Evolutionary conservation across 1,284 basidiomycete species (phyloP), one percentile per base, ranked within the genome.

Genomic region (Schizophyllum amplum): DNA sequence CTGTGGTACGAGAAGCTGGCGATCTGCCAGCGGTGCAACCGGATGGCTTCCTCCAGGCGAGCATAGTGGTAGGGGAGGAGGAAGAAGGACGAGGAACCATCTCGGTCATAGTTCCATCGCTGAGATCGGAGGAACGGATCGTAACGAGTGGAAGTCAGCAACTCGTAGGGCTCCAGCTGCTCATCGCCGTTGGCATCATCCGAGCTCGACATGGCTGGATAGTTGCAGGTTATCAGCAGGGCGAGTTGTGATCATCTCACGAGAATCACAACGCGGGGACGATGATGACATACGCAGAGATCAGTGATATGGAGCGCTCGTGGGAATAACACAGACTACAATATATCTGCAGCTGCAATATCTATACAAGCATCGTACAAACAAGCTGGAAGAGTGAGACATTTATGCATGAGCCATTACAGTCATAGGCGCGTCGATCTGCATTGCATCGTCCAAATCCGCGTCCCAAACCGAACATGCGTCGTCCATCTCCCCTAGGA

Each of bases 401-500:
- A 42, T 9, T 17, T 42, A 42, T 42, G 33, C 33, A 13, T 9
- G 17, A 9, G 33, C 33, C 33, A 17, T 17, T 2, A 42, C 33
- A 13, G 33, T 17, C 33, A 42, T 42, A 42, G 33, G 33, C 33
- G 33, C 11, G 33, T 42, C 33, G 33, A 42, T 42, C 7, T 9
- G 33, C 33, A 42, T 42, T 17, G 33, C 33, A 42, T 42, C 33
- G 17, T 17, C 33, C n/a, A n/a, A n/a, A 42, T 42, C 33, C 3
- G 33, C 33, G 33, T 42, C 33, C 33, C 11, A 9, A 42, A 9
- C 76, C 52, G 86, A 80, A 70, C 87, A 76, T 25, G 86, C 86
- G 60, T 81, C 87, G 67, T 95, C 93, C 94, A 97, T 98, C 77
- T 95, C 92, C 24, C 84, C 83, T 9, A 98, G 75, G 52, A 97